These are phyloP conservation scores for Cryptosporidium ryanae DNA, from an alignment of 169 alveolate genomes.

Conservation along the genomic window DNA sequence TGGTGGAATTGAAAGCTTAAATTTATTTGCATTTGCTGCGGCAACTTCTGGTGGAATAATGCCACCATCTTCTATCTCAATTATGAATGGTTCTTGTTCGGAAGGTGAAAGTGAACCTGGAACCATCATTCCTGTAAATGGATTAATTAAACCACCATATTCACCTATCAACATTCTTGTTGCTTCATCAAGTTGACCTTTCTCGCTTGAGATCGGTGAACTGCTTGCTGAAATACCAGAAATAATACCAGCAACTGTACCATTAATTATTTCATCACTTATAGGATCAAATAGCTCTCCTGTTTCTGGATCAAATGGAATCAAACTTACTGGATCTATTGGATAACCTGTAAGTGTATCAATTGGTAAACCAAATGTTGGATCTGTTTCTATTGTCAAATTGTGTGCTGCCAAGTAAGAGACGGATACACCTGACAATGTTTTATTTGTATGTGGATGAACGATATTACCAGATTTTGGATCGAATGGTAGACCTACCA, in stretches of 20 bases:
- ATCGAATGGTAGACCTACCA: conserved; percentile 63
- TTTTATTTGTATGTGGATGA: conserved; percentile 44
- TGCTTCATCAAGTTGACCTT: conserved; percentile 35
- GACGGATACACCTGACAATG: conserved; percentile 42
- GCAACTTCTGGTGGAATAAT: conserved; percentile 57
- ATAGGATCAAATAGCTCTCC: conserved; percentile 59
- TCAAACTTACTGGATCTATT: conserved; percentile 36
- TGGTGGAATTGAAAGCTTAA: conserved; percentile 40
- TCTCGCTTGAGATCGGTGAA: neutral
- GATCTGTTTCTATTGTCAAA: conserved; percentile 40
- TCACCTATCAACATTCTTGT: conserved; percentile 27
- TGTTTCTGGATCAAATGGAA: conserved; percentile 48
- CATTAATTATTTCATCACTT: conserved; percentile 8
- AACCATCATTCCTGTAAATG: conserved; percentile 18
- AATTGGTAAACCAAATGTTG: conserved; percentile 55
- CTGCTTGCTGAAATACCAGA: conserved; percentile 38
- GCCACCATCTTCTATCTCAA: conserved; percentile 58
- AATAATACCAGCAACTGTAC: conserved; percentile 53
- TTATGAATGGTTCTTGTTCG: conserved; percentile 8
- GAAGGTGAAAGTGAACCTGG: conserved; percentile 65
- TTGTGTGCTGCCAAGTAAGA: conserved; percentile 13
- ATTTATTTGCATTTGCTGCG: conserved; percentile 63
- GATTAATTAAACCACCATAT: conserved; percentile 51
- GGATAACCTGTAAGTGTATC: conserved; percentile 67
- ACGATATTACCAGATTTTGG: conserved; percentile 49